These are phyloP conservation scores for Pichiaceae sp. DNA, from an alignment of 1,139 yeast species.

Conservation along the genomic window DNA sequence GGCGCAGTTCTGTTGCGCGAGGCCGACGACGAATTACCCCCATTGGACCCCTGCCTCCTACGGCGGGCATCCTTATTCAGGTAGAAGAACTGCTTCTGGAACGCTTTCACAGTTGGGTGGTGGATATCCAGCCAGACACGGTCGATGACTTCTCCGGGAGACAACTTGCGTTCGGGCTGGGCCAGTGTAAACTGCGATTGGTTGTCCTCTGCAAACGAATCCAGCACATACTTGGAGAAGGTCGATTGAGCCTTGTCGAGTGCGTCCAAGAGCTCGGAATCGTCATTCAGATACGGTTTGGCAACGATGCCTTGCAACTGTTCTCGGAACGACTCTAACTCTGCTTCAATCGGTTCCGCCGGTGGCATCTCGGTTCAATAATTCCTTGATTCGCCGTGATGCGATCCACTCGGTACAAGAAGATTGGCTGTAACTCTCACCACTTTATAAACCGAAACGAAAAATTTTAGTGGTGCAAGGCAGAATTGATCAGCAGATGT, in stretches of 20 bases:
- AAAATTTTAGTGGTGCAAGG: neutral
- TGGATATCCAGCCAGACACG: constrained; percentile 53
- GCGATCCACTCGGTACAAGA: neutral
- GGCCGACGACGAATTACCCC: neutral
- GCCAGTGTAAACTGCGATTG: neutral
- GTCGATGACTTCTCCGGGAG: constrained; percentile 29
- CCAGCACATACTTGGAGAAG: constrained; percentile 30
- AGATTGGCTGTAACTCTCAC: neutral
- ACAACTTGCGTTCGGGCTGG: neutral
- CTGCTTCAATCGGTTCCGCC: constrained; percentile 10
- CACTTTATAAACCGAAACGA: too few relatives aligned
- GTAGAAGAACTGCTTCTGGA: constrained; percentile 33
- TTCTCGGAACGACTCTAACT: constrained; percentile 12
- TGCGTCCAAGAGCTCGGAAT: constrained; percentile 37
- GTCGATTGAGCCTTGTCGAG: constrained; percentile 35
- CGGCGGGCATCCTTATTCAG: constrained; percentile 13
- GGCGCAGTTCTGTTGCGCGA: constrained; percentile 12
- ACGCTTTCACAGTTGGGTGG: constrained; percentile 54
- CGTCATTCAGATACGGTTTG: constrained; percentile 26
- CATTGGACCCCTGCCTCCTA: constrained; percentile 6
- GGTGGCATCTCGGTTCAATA: neutral
- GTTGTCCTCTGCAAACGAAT: neutral
- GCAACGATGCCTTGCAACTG: constrained; percentile 17
- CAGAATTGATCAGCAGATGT: too few relatives aligned
- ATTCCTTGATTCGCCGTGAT: neutral